Evolutionary conservation across 352 stramenopile species (phyloP).

Genomic region (Globisporangium orthogonon): DNA sequence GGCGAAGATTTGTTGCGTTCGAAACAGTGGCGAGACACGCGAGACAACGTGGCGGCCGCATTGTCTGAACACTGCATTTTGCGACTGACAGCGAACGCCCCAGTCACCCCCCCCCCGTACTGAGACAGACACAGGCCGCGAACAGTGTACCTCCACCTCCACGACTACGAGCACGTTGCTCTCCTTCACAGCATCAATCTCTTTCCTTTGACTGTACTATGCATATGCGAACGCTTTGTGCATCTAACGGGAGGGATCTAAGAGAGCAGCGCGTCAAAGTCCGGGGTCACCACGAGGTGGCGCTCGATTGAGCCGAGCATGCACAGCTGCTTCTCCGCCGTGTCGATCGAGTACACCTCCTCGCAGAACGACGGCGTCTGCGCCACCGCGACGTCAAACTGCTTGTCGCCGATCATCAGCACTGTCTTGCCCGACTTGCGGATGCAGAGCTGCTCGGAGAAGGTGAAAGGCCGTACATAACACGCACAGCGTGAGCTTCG

Average conservation of each 20-base stretch:
- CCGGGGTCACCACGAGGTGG: constrained; percentile 79
- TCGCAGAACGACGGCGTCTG: constrained; percentile 82
- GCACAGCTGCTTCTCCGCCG: constrained; percentile 60
- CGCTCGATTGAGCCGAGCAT: constrained; percentile 69
- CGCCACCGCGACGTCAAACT: constrained; percentile 72
- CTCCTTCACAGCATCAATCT: too few relatives aligned
- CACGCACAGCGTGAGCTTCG: background rate
- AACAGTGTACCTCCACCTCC: too few relatives aligned
- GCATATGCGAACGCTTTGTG: background rate
- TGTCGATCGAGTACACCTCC: constrained; percentile 79
- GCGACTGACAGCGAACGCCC: too few relatives aligned
- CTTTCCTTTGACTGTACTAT: too few relatives aligned
- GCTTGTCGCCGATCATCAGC: constrained; percentile 82
- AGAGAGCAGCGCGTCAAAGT: constrained; percentile 78
- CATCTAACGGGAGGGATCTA: constrained; percentile 24
- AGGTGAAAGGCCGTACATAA: background rate
- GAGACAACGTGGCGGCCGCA: too few relatives aligned
- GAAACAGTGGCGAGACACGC: too few relatives aligned
- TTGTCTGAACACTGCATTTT: too few relatives aligned
- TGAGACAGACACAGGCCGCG: too few relatives aligned
- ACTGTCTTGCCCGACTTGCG: constrained; percentile 83
- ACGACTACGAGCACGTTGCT: too few relatives aligned
- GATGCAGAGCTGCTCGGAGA: constrained; percentile 51
- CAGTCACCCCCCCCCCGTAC: too few relatives aligned
- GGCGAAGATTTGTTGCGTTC: too few relatives aligned